Conservation (phyloP, 805 yeast genomes). For the Candida nanaspora region DNA sequence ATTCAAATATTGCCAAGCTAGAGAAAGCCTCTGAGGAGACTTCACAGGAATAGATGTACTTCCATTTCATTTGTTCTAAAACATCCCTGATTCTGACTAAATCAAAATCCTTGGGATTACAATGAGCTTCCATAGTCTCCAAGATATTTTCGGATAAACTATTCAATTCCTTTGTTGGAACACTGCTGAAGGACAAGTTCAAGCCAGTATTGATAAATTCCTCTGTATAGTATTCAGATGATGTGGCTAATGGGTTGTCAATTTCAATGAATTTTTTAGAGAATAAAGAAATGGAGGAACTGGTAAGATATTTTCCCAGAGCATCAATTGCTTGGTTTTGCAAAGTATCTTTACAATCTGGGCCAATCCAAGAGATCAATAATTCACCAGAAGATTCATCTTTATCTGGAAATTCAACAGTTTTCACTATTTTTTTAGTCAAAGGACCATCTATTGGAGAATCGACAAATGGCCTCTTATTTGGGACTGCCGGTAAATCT, state of each 20-base stretch:
- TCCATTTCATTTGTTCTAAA: slow-evolving; percentile 56
- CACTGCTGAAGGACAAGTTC: slow-evolving; percentile 55
- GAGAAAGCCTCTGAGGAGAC: slow-evolving; percentile 55
- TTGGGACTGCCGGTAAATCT: slow-evolving; percentile 27
- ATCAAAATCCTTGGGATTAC: slow-evolving; percentile 46
- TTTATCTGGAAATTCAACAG: slow-evolving; percentile 77
- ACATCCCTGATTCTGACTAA: slow-evolving; percentile 59
- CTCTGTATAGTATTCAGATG: slow-evolving; percentile 62
- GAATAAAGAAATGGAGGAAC: slow-evolving; percentile 69
- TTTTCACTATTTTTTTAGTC: slow-evolving; percentile 32
- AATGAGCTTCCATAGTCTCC: slow-evolving; percentile 46
- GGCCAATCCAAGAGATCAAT: slow-evolving; percentile 76
- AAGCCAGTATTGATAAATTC: slow-evolving; percentile 62
- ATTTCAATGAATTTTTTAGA: slow-evolving; percentile 69
- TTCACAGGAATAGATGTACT: slow-evolving; percentile 54
- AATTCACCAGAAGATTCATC: slow-evolving; percentile 83
- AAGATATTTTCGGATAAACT: slow-evolving; percentile 47
- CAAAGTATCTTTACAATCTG: slow-evolving; percentile 43
- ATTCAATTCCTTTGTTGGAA: slow-evolving; percentile 59
- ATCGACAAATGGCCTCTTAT: slow-evolving; percentile 76
- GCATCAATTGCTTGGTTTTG: slow-evolving; percentile 64
- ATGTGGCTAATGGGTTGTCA: slow-evolving; percentile 74
- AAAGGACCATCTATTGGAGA: slow-evolving; percentile 40
- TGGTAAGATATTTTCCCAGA: slow-evolving; percentile 67
- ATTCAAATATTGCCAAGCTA: slow-evolving; percentile 66